A percentile compares a stretch with the other conserved stretches of the same genome.
Conservation (phyloP, 768 basidiomycete species). For the Lactifluus volemus region DNA sequence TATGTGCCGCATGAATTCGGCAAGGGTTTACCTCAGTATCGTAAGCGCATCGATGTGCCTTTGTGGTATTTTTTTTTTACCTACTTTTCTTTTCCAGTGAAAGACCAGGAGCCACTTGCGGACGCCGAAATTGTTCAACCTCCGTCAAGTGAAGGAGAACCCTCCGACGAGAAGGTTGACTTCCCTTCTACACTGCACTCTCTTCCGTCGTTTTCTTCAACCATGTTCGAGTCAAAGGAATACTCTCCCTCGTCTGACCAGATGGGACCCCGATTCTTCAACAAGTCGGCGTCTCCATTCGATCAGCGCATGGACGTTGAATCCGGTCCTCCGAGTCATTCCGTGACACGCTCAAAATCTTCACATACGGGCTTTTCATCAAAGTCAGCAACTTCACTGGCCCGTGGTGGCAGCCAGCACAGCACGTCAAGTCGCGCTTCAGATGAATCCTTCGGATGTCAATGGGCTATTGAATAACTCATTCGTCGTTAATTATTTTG, state of each 20-base stretch:
- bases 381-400: conserved; percentile 15
- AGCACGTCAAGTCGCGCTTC: conserved; percentile 31
- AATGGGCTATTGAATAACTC: conserved; percentile 51
- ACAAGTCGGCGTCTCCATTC: conserved; percentile 27
- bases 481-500: not conserved
- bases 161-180: conserved; percentile 41
- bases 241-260: conserved; percentile 31
- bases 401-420: conserved; percentile 32
- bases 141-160: conserved; percentile 25
- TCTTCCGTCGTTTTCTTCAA: conserved; percentile 49
- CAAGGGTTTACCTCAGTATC: conserved; percentile 57
- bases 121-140: conserved; percentile 35
- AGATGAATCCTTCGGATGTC: conserved; percentile 24
- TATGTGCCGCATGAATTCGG: conserved; percentile 68
- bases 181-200: conserved; percentile 48
- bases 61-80: not conserved
- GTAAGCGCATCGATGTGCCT: conserved; percentile 34
- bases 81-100: conserved; percentile 33
- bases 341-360: not conserved
- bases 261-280: conserved; percentile 43
- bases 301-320: conserved; percentile 5
- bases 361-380: not conserved
- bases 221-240: conserved; percentile 27
- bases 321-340: not conserved
- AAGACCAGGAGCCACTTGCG: conserved; percentile 41